Evolutionary conservation across 208 protist species (phyloP).

Genomic region (Ichthyophonus hoferi): DNA sequence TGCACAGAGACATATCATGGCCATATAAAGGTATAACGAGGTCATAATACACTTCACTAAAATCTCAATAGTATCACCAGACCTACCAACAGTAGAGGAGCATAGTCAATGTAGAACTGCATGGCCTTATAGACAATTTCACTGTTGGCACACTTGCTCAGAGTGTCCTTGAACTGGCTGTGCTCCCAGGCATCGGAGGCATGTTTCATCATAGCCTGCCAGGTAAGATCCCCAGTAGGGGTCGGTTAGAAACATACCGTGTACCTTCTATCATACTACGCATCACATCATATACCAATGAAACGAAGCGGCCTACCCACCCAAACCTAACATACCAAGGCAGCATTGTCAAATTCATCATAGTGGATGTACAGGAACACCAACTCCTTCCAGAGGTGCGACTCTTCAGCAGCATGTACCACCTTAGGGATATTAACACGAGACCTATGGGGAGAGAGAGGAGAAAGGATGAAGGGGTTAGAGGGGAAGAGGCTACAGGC

Average conservation of each 20-base stretch:
- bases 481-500: too few relatives aligned
- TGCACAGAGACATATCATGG: background rate
- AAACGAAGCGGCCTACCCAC: too few relatives aligned
- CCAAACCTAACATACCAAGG: slow-evolving; percentile 64
- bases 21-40: background rate
- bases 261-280: too few relatives aligned
- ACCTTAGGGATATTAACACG: slow-evolving; percentile 87
- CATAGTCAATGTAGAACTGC: slow-evolving; percentile 88
- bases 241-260: too few relatives aligned
- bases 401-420: slow-evolving; percentile 45
- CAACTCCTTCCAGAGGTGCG: slow-evolving; percentile 60
- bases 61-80: too few relatives aligned
- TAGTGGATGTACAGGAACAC: slow-evolving; percentile 92
- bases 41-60: too few relatives aligned
- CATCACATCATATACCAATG: too few relatives aligned
- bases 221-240: too few relatives aligned
- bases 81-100: slow-evolving; percentile 49
- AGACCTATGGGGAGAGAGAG: too few relatives aligned
- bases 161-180: slow-evolving; percentile 91
- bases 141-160: slow-evolving; percentile 78
- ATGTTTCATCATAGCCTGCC: slow-evolving; percentile 91
- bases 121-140: slow-evolving; percentile 95
- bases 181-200: slow-evolving; percentile 91
- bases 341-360: slow-evolving; percentile 96
- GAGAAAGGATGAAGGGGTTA: too few relatives aligned